Base-by-base conservation (phyloP, 140 eudicot genomes). In the Anethum foeniculum region DNA sequence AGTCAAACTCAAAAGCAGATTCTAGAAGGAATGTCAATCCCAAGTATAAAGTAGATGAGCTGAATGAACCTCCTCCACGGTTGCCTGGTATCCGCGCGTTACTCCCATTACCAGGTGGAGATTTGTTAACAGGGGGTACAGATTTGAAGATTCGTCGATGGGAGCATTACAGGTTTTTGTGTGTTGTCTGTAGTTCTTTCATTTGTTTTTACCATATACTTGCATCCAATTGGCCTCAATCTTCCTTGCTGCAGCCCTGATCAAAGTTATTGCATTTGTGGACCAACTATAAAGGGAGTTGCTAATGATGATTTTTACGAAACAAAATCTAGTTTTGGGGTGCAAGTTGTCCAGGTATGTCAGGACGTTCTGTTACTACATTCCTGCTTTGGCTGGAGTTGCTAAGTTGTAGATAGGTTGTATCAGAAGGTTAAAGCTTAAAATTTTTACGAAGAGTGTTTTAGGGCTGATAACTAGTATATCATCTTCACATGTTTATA, bases 81-180 rank as follows among this genome's bases (percentile, higher is more conserved):
- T 81, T 92, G 68, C 94, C 97, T 56, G 99, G 99, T 58, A 86
- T 95, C 30, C 97, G 97, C 75, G 90, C 99, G 10, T 80, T 95
- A 90, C 97, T 95, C 47, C 91, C 99, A 1, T 87, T 95, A 82
- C 99, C 99, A 80, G 97, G 99, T n/a, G 99, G 97, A 14, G 99
- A 95, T 89, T 81, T 95, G 77, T 81, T 95, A 84, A 95, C 99
- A 30, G 99, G 99, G 56, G 99, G 99, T 48, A 90, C 99, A 23
- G 99, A 95, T 85, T 88, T 95, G 83, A 95, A 87, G 83, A 95
- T 95, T 58, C 99, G 99, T 72, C 86, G 97, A 71, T 95, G 99
- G 99, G 99, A 95, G 80, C 99, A 95, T 79, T 85, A 85, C 88
- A 90, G 99, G 99, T 95, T 75, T 39, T 49, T 47, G 52, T 67